Conservation (phyloP, 352 stramenopile genomes). For the Phytophthora kernoviae region DNA sequence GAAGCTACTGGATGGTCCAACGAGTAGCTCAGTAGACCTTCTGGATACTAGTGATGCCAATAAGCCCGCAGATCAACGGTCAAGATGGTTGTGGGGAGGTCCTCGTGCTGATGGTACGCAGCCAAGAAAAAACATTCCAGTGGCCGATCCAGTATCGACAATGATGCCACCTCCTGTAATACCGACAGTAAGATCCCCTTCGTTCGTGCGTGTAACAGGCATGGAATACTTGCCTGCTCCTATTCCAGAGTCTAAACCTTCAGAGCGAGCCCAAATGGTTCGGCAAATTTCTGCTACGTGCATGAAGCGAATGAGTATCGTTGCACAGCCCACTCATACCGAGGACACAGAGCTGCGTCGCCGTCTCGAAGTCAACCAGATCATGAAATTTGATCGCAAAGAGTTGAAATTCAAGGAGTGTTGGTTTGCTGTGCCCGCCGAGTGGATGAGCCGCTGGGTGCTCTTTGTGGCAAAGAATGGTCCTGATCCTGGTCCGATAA, state of each 20-base stretch:
- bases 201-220: constrained; percentile 32
- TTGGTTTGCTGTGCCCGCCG: constrained; percentile 65
- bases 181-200: constrained; percentile 8
- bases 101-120: constrained; percentile 11
- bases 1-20: constrained; percentile 18
- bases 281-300: constrained; percentile 17
- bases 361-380: constrained; percentile 58
- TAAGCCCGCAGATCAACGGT: constrained; percentile 15
- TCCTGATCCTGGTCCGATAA: constrained; percentile 53
- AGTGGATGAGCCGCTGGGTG: constrained; percentile 75
- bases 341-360: constrained; percentile 61
- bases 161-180: constrained; percentile 1
- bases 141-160: background rate
- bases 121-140: too few relatives aligned
- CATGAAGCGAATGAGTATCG: constrained; percentile 18
- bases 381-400: constrained; percentile 59
- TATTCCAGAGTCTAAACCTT: background rate
- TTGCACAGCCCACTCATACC: constrained; percentile 35
- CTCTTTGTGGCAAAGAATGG: constrained; percentile 52
- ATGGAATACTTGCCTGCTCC: constrained; percentile 23
- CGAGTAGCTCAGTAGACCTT: constrained; percentile 22
- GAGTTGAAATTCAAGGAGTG: constrained; percentile 69
- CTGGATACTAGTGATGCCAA: constrained; percentile 7
- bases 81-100: constrained; percentile 14
- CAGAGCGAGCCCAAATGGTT: constrained; percentile 5